Percentiles rank a stretch among this genome's conserved stretches.
Evolutionary conservation across 306 rosid genomes (phyloP).

Genomic region (Quercus glauca): DNA sequence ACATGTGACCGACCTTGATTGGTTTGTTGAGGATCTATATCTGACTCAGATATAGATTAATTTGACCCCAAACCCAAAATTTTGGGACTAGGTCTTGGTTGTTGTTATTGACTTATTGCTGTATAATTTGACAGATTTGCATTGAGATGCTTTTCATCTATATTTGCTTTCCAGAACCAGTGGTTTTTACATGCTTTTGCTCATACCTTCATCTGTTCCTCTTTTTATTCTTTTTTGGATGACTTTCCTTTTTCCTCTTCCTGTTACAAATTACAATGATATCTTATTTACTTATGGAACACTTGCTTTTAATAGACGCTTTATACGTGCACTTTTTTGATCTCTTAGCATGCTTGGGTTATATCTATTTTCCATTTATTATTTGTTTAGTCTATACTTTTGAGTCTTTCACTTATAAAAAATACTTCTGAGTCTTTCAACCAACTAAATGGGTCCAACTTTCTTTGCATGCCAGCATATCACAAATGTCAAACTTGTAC

Average conservation of each 20-base stretch:
- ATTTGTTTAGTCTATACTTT: not conserved
- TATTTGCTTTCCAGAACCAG: not conserved
- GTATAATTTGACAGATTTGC: not conserved
- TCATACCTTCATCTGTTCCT: not conserved
- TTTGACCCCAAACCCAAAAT: too few species aligned
- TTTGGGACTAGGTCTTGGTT: too few species aligned
- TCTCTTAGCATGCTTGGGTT: not conserved
- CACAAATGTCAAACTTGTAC: conserved; percentile 74
- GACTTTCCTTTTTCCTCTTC: not conserved
- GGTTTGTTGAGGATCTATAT: too few species aligned
- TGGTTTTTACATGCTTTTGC: not conserved
- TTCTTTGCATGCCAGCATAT: conserved; percentile 44
- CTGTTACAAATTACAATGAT: not conserved
- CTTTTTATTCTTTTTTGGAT: not conserved
- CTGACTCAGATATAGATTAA: too few species aligned
- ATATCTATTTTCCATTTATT: not conserved
- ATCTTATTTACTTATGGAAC: not conserved
- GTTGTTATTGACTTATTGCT: not conserved
- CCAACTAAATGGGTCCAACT: conserved; percentile 2
- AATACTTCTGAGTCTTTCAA: too few species aligned
- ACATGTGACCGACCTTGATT: not conserved
- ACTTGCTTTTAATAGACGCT: not conserved
- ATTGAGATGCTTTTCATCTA: not conserved
- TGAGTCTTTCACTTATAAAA: not conserved
- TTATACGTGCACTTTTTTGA: not conserved